Conservation (phyloP, 495 filamentous ascomycete species). For the Aspergillus carlsbadensis region DNA sequence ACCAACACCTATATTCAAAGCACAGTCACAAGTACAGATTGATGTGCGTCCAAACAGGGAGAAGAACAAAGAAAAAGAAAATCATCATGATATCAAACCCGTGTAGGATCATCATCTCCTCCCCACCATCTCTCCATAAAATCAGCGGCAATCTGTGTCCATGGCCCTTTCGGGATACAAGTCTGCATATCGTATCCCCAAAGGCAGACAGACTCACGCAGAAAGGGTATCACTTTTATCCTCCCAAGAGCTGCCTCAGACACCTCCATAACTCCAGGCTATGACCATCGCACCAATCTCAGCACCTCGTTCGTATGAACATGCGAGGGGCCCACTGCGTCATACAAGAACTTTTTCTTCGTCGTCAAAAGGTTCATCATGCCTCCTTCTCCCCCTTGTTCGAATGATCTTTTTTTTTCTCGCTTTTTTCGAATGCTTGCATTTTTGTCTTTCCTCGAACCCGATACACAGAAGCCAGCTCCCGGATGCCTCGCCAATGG, state of each 20-base stretch:
- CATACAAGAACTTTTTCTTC: conserved; percentile 32
- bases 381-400: conserved; percentile 2
- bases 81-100: conserved; percentile 36
- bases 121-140: conserved; percentile 15
- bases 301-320: conserved; percentile 33
- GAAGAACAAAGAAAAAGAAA: conserved; percentile 12
- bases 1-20: conserved; percentile 35
- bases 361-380: conserved; percentile 24
- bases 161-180: conserved; percentile 36
- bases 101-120: conserved; percentile 26
- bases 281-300: conserved; percentile 35
- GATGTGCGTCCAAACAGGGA: conserved; percentile 30
- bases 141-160: conserved; percentile 32
- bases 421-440: conserved; percentile 11
- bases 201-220: conserved; percentile 49
- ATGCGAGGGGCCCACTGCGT: conserved; percentile 31
- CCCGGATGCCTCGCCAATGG: conserved; percentile 24
- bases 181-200: conserved; percentile 41
- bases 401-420: conserved; percentile 6
- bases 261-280: conserved; percentile 46
- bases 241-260: conserved; percentile 48
- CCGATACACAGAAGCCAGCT: conserved; percentile 31
- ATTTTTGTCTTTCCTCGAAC: conserved; percentile 21
- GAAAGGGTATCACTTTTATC: conserved; percentile 54
- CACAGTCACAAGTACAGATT: conserved; percentile 23